A percentile compares a stretch with the other conserved stretches of the same genome.
Conservation (phyloP, 2,329 filamentous ascomycete genomes). For the Leptographium lundbergii region DNA sequence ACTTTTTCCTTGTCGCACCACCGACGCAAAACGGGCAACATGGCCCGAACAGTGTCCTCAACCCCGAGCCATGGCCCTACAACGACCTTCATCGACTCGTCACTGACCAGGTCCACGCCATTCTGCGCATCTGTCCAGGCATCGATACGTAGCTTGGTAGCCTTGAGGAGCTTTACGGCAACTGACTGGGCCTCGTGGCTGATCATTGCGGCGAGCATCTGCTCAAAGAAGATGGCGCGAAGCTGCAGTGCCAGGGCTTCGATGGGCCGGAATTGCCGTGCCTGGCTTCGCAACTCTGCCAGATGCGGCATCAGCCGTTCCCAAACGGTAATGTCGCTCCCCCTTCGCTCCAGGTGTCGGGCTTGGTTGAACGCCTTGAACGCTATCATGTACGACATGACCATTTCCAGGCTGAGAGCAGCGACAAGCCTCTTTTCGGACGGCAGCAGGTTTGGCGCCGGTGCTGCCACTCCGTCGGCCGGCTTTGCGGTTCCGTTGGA, state of each 20-base stretch:
- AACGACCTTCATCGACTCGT: constrained; percentile 15
- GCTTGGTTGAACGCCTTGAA: constrained; percentile 37
- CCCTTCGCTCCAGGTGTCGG: constrained; percentile 29
- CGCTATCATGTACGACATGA: constrained; percentile 39
- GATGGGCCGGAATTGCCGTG: constrained; percentile 21
- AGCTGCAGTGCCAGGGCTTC: constrained; percentile 30
- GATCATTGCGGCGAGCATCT: constrained; percentile 19
- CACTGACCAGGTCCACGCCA: constrained; percentile 18
- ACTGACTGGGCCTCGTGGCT: constrained; percentile 20
- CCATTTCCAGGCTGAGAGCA: constrained; percentile 34
- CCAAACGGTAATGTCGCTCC: constrained; percentile 29
- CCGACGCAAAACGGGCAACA: constrained; percentile 26
- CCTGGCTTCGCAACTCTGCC: constrained; percentile 26
- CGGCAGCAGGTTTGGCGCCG: constrained; percentile 11
- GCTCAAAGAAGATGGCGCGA: constrained; percentile 30
- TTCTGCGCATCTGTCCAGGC: constrained; percentile 20
- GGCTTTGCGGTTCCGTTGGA: constrained; percentile 11
- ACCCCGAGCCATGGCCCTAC: constrained; percentile 31
- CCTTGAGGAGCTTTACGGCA: constrained; percentile 16
- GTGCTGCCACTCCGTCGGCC: constrained; percentile 9
- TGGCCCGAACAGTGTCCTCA: constrained; percentile 28
- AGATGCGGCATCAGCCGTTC: constrained; percentile 32
- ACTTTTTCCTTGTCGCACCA: constrained; percentile 33
- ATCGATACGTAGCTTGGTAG: constrained; percentile 14
- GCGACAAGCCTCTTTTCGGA: constrained; percentile 27